phyloP scores from a whole-genome alignment of 73 alveolate genomes.

The Tetrahymena malaccensis region DNA sequence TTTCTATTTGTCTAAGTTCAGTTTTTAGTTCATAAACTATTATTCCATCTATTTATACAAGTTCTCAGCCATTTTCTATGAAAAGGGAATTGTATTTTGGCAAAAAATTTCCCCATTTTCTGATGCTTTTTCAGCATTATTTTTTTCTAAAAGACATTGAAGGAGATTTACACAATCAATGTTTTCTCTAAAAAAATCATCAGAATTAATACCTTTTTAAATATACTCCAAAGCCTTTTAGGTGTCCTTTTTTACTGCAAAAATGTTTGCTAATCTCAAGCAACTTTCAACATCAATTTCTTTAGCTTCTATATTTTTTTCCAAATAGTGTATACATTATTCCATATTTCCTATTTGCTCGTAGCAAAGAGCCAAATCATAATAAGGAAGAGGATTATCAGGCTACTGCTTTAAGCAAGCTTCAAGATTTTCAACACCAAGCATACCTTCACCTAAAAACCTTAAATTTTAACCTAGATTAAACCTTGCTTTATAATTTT shows the following conservation, averaged over 20 bases:
- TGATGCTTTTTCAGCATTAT: background rate
- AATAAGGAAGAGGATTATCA: background rate
- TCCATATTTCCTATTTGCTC: background rate
- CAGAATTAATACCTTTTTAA: background rate
- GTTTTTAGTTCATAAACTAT: background rate
- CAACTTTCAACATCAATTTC: background rate
- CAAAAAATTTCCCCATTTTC: background rate
- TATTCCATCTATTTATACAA: background rate
- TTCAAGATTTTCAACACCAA: background rate
- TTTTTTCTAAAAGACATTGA: background rate
- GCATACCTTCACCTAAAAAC: background rate
- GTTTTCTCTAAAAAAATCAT: background rate
- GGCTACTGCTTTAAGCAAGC: background rate
- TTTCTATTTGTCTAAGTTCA: background rate
- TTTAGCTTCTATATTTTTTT: background rate
- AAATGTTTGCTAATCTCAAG: background rate
- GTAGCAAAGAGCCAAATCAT: background rate
- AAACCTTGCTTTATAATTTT: background rate
- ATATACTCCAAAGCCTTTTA: background rate
- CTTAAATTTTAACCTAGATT: background rate
- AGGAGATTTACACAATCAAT: background rate
- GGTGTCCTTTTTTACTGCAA: background rate
- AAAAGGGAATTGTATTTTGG: background rate
- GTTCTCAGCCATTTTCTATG: background rate
- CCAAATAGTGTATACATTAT: background rate